These are phyloP conservation scores for Baudoinia panamericana DNA, from an alignment of 495 filamentous ascomycete genomes.

Conservation along the genomic window DNA sequence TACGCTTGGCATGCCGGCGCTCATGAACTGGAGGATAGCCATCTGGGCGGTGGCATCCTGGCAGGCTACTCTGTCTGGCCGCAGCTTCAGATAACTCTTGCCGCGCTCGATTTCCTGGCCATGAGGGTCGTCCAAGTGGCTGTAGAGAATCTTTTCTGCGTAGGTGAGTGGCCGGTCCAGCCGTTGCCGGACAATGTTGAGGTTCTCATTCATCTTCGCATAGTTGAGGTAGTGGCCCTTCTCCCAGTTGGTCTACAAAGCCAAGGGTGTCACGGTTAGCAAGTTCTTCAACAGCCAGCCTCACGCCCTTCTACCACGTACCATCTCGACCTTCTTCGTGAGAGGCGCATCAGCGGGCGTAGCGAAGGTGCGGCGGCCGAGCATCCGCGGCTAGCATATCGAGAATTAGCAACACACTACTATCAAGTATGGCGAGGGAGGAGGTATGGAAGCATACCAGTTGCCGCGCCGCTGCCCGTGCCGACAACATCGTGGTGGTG, in stretches of 20 bases:
- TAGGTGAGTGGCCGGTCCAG: slow-evolving; percentile 88
- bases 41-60: slow-evolving; percentile 99
- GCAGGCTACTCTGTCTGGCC: slow-evolving; percentile 95
- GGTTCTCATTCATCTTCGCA: slow-evolving; percentile 97
- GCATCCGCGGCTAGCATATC: slow-evolving; percentile 9
- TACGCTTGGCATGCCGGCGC: slow-evolving; percentile 85
- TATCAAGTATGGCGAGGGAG: not conserved
- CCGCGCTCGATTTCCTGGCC: slow-evolving; percentile 92
- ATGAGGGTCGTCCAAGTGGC: slow-evolving; percentile 94
- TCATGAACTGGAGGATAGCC: slow-evolving; percentile 99
- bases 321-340: slow-evolving; percentile 70
- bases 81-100: slow-evolving; percentile 85
- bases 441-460: slow-evolving; percentile 16
- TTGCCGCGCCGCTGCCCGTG: slow-evolving; percentile 21
- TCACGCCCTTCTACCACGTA: too few species aligned
- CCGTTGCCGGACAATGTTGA: slow-evolving; percentile 71
- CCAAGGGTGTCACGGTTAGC: not conserved
- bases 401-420: not conserved
- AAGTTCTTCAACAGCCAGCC: not conserved
- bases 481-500: slow-evolving; percentile 19
- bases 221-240: slow-evolving; percentile 75
- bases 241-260: slow-evolving; percentile 51
- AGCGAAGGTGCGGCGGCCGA: slow-evolving; percentile 21
- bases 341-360: slow-evolving; percentile 39
- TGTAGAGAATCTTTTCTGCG: slow-evolving; percentile 98